These are phyloP conservation scores for Fraxinus velutina DNA, from an alignment of 305 asterid genomes.

Conservation along the genomic window DNA sequence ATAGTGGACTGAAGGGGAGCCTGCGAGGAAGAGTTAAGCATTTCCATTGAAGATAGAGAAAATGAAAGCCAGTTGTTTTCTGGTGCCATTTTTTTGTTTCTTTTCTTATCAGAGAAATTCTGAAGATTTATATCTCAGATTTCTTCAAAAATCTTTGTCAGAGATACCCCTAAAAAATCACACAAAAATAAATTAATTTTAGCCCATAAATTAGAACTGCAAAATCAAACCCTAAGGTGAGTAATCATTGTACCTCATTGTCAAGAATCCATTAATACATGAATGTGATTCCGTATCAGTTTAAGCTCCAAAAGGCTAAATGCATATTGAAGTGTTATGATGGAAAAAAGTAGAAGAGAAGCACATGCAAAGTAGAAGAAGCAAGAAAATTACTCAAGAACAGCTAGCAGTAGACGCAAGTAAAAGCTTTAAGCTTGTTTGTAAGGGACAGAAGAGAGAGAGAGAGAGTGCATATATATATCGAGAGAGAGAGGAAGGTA, in stretches of 20 bases:
- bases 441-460: slow-evolving; percentile 17
- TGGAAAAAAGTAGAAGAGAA: slow-evolving; percentile 15
- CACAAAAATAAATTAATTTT: background rate
- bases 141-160: slow-evolving; percentile 17
- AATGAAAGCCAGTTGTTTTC: slow-evolving; percentile 84
- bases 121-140: background rate
- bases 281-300: background rate
- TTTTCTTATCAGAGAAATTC: background rate
- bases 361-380: slow-evolving; percentile 36
- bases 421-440: background rate
- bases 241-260: slow-evolving; percentile 4
- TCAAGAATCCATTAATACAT: background rate
- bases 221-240: background rate
- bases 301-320: background rate
- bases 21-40: slow-evolving; percentile 51
- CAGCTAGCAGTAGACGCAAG: slow-evolving; percentile 27
- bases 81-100: slow-evolving; percentile 53
- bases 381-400: slow-evolving; percentile 27
- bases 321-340: background rate
- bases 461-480: slow-evolving; percentile 11
- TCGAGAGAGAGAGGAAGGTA: background rate
- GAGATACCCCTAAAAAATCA: slow-evolving; percentile 9
- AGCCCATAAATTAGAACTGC: background rate
- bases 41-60: slow-evolving; percentile 73
- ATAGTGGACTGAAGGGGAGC: slow-evolving; percentile 30